phyloP scores from a whole-genome alignment of 768 basidiomycete species.

The Tricholomella constricta region DNA sequence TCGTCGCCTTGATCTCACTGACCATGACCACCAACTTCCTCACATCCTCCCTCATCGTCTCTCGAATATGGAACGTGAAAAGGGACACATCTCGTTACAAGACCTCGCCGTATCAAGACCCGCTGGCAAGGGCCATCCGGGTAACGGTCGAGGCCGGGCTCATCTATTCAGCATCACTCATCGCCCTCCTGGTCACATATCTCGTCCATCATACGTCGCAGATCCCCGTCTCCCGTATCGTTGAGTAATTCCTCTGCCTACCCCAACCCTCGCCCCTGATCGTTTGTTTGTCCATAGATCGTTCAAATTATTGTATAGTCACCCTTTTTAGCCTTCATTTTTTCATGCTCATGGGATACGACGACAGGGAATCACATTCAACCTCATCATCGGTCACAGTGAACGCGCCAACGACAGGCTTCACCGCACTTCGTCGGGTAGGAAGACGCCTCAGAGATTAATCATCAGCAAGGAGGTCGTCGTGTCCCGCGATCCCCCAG shows the following conservation, averaged over 20 bases:
- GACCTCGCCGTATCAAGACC: constrained; percentile 4
- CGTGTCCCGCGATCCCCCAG: constrained; percentile 6
- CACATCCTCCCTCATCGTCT: constrained; percentile 17
- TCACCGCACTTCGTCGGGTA: not conserved
- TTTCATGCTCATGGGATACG: not conserved
- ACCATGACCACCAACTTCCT: constrained; percentile 13
- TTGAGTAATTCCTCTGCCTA: no score
- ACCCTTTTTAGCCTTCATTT: not conserved
- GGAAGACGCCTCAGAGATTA: constrained; percentile 2
- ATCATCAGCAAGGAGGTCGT: constrained; percentile 11
- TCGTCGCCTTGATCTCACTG: constrained; percentile 9
- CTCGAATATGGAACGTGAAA: constrained; percentile 16
- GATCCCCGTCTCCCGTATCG: constrained; percentile 16
- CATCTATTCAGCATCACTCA: constrained; percentile 15
- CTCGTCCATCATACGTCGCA: constrained; percentile 4
- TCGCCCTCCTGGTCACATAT: constrained; percentile 14
- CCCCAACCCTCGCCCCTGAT: not conserved
- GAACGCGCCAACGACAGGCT: constrained; percentile 2
- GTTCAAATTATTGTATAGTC: constrained; percentile 14
- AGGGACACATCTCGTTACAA: constrained; percentile 11
- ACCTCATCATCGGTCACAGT: constrained; percentile 11
- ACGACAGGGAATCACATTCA: constrained; percentile 14
- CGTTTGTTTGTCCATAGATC: constrained; percentile 2
- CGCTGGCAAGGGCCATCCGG: constrained; percentile 15
- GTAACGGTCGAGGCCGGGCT: constrained; percentile 18